A percentile compares a stretch with the other conserved stretches of the same genome.
phyloP scores from a whole-genome alignment of 352 stramenopile species.

The Phytophthora syringae region DNA sequence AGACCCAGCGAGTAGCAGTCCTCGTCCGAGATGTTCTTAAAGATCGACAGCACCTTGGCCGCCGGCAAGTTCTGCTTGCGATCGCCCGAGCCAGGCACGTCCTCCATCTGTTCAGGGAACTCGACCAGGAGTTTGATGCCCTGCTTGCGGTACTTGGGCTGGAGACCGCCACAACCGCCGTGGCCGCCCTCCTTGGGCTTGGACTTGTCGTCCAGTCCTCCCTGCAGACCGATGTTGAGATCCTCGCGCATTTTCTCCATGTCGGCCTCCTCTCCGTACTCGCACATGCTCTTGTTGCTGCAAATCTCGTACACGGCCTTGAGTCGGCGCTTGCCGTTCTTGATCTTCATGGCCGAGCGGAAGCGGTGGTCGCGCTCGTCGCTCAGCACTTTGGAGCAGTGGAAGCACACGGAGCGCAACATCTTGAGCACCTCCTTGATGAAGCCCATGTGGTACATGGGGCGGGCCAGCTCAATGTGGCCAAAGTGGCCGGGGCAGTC shows the following conservation, averaged over 20 bases:
- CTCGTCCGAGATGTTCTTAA: slow-evolving; percentile 98
- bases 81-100: slow-evolving; percentile 93
- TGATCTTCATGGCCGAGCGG: slow-evolving; percentile 84
- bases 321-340: slow-evolving; percentile 91
- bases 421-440: slow-evolving; percentile 96
- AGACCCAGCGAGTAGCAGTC: slow-evolving; percentile 96
- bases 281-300: slow-evolving; percentile 89
- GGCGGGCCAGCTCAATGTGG: slow-evolving; percentile 97
- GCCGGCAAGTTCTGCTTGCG: slow-evolving; percentile 97
- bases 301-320: slow-evolving; percentile 96
- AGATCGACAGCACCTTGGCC: slow-evolving; percentile 95
- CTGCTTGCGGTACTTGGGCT: slow-evolving; percentile 97
- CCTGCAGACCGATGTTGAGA: slow-evolving; percentile 86
- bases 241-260: slow-evolving; percentile 92
- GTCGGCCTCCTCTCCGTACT: slow-evolving; percentile 84
- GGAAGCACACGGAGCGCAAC: slow-evolving; percentile 96
- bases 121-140: slow-evolving; percentile 96
- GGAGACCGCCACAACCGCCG: slow-evolving; percentile 82
- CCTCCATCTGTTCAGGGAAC: slow-evolving; percentile 95
- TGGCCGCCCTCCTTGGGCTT: slow-evolving; percentile 84
- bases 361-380: slow-evolving; percentile 90
- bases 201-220: slow-evolving; percentile 82
- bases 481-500: slow-evolving; percentile 99
- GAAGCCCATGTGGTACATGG: slow-evolving; percentile 99
- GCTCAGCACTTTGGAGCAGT: slow-evolving; percentile 96